Evolutionary conservation across 352 stramenopile genomes (phyloP).

Genomic region (Pythium brachiatum): DNA sequence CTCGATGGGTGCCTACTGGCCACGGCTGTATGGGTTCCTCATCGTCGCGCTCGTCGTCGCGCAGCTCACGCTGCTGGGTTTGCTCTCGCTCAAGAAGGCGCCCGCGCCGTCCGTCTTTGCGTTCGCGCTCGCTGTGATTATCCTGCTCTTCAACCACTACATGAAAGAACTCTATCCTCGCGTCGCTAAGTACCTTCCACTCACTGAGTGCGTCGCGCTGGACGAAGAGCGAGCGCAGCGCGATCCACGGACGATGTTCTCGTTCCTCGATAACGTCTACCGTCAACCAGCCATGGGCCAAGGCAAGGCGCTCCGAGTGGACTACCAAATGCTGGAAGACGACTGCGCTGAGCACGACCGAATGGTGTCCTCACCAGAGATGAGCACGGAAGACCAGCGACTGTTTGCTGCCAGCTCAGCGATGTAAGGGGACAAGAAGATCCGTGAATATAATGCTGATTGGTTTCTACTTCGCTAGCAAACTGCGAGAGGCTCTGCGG

Average conservation of each 20-base stretch:
- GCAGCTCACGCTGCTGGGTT: constrained; percentile 71
- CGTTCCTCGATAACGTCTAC: constrained; percentile 73
- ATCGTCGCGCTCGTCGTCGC: constrained; percentile 68
- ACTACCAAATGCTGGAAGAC: constrained; percentile 59
- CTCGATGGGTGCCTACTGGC: constrained; percentile 71
- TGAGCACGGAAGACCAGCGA: constrained; percentile 42
- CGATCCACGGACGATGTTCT: constrained; percentile 37
- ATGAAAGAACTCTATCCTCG: constrained; percentile 50
- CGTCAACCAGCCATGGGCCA: constrained; percentile 68
- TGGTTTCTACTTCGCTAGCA: constrained; percentile 34
- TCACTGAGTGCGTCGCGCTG: constrained; percentile 55
- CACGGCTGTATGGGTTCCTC: constrained; percentile 71
- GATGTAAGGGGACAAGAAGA: constrained; percentile 1
- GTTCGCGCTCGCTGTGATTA: constrained; percentile 33
- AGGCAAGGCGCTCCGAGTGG: constrained; percentile 38
- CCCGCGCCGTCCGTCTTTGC: constrained; percentile 22
- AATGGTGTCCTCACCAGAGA: constrained; percentile 40
- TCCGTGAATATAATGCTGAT: constrained; percentile 30
- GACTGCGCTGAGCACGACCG: constrained; percentile 26
- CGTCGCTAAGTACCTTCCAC: constrained; percentile 55
- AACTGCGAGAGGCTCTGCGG: constrained; percentile 20
- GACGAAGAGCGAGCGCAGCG: constrained; percentile 44
- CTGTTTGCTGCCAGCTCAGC: constrained; percentile 31
- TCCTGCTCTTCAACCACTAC: constrained; percentile 68
- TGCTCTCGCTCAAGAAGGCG: constrained; percentile 78